phyloP scores from a whole-genome alignment of 176 grass and related monocot species.

The Eleusine coracana region DNA sequence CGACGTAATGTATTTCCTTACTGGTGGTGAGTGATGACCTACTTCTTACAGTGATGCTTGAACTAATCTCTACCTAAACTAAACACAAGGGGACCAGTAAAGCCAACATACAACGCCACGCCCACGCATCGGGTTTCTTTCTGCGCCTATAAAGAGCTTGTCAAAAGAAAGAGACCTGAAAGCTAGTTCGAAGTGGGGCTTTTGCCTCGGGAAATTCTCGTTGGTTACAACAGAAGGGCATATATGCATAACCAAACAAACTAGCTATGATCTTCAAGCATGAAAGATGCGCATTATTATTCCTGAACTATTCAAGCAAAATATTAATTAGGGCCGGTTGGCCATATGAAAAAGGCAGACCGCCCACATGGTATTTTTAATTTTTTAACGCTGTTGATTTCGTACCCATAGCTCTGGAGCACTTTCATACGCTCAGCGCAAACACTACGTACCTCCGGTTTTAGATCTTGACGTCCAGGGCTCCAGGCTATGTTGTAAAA shows the following conservation, averaged over 20 bases:
- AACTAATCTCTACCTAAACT: constrained; percentile 32
- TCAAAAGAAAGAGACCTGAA: constrained; percentile 33
- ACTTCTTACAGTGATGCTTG: constrained; percentile 17
- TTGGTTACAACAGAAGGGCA: constrained; percentile 33
- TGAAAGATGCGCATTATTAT: neutral
- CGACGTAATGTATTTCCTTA: neutral
- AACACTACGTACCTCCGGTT: too few relatives aligned
- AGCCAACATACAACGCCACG: neutral
- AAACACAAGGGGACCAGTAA: neutral
- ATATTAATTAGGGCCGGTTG: constrained; percentile 33
- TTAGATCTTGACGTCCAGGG: too few relatives aligned
- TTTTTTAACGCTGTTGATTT: constrained; percentile 25
- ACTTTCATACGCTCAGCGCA: too few relatives aligned
- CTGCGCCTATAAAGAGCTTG: neutral
- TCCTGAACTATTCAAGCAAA: constrained; percentile 5
- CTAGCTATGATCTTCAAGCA: neutral
- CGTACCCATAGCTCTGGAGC: neutral
- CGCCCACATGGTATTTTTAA: constrained; percentile 26
- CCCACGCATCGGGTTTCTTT: neutral
- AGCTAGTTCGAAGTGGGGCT: neutral
- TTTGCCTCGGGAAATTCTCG: constrained; percentile 27
- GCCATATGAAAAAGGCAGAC: constrained; percentile 14
- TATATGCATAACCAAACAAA: constrained; percentile 3
- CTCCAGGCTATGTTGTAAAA: too few relatives aligned
- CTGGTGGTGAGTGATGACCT: neutral